Percentiles rank a stretch among this genome's conserved stretches.
These are phyloP conservation scores for Nakaseomyces kungkrabaensis DNA, from an alignment of 1,139 yeast species.

Conservation along the genomic window DNA sequence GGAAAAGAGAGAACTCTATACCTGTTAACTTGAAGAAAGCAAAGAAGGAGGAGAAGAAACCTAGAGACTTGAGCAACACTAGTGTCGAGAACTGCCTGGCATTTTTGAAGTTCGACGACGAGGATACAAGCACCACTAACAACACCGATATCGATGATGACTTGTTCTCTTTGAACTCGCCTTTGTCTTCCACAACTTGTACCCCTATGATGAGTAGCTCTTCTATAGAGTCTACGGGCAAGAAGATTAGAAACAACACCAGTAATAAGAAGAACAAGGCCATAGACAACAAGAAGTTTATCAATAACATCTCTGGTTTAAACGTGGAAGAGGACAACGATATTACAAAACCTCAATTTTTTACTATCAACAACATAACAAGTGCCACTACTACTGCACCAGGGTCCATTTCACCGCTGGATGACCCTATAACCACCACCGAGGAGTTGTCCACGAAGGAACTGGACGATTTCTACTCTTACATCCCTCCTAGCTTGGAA, in stretches of 20 bases:
- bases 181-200: background rate
- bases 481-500: conserved; percentile 27
- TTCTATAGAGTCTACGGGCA: background rate
- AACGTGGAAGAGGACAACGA: background rate
- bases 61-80: background rate
- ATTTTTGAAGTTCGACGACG: conserved; percentile 27
- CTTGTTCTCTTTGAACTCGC: conserved; percentile 1
- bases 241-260: background rate
- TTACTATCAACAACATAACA: conserved; percentile 4
- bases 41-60: background rate
- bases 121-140: conserved; percentile 9
- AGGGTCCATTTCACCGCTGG: conserved; percentile 1
- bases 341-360: background rate
- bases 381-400: background rate
- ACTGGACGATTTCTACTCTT: conserved; percentile 9
- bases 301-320: background rate
- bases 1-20: conserved; percentile 1
- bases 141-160: conserved; percentile 1
- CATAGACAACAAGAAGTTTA: background rate
- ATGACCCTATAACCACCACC: conserved; percentile 6
- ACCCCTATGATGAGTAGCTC: background rate
- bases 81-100: conserved; percentile 11
- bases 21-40: conserved; percentile 1
- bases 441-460: conserved; percentile 4
- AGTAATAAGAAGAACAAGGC: background rate